A percentile compares a stretch with the other conserved stretches of the same genome.
These are phyloP conservation scores for Cokeromyces recurvatus DNA, from an alignment of 371 early-diverging fungal species.

Conservation along the genomic window DNA sequence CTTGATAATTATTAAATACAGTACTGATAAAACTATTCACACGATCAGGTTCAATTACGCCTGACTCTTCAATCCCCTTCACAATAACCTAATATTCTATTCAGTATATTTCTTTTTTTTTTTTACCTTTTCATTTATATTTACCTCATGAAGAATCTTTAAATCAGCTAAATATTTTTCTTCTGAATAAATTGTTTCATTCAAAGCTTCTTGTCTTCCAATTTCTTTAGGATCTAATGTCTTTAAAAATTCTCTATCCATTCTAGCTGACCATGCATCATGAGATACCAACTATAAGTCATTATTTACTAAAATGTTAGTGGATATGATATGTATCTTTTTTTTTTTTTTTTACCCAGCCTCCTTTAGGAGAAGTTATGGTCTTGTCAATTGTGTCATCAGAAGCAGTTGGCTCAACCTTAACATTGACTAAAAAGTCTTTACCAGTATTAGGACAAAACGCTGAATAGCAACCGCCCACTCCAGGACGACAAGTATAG, in stretches of 20 bases:
- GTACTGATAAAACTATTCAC: constrained; percentile 63
- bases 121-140: too few species aligned
- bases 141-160: constrained; percentile 19
- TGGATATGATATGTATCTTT: not conserved
- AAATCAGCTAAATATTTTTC: constrained; percentile 80
- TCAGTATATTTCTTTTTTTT: not conserved
- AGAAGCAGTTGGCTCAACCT: constrained; percentile 10
- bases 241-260: constrained; percentile 66
- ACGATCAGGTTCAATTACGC: constrained; percentile 48
- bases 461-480: constrained; percentile 23
- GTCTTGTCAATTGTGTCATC: constrained; percentile 1
- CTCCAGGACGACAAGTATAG: constrained; percentile 12
- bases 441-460: constrained; percentile 21
- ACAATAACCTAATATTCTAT: constrained; percentile 42
- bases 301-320: too few species aligned
- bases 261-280: constrained; percentile 60
- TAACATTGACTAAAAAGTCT: constrained; percentile 10
- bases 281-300: constrained; percentile 17
- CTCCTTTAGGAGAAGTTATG: constrained; percentile 12
- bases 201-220: constrained; percentile 87
- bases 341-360: constrained; percentile 12
- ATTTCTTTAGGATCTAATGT: constrained; percentile 67
- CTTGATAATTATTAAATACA: constrained; percentile 82
- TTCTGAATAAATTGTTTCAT: constrained; percentile 85
- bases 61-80: constrained; percentile 18